A percentile compares a stretch with the other conserved stretches of the same genome.
Conservation (phyloP, 2,329 filamentous ascomycete species). For the Trichophyton equinum region DNA sequence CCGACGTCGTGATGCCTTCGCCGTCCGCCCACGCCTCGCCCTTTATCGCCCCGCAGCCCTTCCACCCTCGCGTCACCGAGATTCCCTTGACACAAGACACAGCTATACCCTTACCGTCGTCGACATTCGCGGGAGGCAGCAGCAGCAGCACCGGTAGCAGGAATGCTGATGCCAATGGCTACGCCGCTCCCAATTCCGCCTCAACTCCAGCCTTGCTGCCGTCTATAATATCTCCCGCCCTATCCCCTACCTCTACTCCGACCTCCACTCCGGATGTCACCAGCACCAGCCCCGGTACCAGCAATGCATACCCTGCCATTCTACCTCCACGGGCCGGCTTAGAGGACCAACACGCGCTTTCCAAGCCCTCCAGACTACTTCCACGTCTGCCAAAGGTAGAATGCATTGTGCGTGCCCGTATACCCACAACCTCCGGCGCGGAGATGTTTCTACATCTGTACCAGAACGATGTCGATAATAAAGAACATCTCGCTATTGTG, state of each 20-base stretch:
- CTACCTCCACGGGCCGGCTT: slow-evolving; percentile 16
- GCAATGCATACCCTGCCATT: slow-evolving; percentile 18
- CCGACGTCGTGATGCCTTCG: slow-evolving; percentile 36
- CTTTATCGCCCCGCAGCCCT: slow-evolving; percentile 32
- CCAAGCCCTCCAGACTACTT: slow-evolving; percentile 58
- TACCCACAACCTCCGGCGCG: slow-evolving; percentile 78
- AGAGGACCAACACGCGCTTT: slow-evolving; percentile 19
- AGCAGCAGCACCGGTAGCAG: not conserved
- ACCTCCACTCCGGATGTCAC: slow-evolving; percentile 12
- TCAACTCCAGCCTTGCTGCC: slow-evolving; percentile 36
- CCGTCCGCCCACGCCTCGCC: slow-evolving; percentile 45
- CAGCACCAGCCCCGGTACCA: slow-evolving; percentile 15
- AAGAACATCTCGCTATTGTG: slow-evolving; percentile 94
- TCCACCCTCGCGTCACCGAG: slow-evolving; percentile 17
- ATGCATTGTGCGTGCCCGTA: slow-evolving; percentile 86
- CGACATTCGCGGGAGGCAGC: not conserved
- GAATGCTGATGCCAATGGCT: slow-evolving; percentile 15
- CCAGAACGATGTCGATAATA: slow-evolving; percentile 80
- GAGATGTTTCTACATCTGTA: slow-evolving; percentile 98
- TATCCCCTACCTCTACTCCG: slow-evolving; percentile 35
- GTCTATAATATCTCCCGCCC: slow-evolving; percentile 42
- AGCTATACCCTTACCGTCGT: slow-evolving; percentile 2
- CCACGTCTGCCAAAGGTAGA: slow-evolving; percentile 70
- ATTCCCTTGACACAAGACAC: slow-evolving; percentile 15
- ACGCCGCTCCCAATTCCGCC: slow-evolving; percentile 8